Conservation (phyloP, 768 basidiomycete species). For the Cystobasidium onofrii region DNA sequence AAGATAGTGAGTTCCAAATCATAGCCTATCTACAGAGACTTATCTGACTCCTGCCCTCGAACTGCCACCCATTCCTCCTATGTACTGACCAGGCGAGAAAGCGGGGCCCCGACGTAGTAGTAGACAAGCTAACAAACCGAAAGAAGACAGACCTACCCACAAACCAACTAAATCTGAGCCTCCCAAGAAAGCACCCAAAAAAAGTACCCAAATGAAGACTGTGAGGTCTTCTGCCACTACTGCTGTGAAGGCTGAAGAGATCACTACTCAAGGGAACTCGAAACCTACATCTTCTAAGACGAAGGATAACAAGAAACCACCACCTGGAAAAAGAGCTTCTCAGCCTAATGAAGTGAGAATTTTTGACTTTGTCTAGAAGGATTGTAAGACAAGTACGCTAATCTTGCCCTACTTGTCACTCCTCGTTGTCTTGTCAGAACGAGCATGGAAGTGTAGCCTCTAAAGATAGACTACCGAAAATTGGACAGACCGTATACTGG, state of each 20-base stretch:
- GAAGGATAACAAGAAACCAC: neutral
- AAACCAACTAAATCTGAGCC: neutral
- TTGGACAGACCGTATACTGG: neutral
- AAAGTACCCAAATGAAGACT: neutral
- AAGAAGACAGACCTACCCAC: neutral
- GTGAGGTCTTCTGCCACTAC: neutral
- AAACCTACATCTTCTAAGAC: too few relatives aligned
- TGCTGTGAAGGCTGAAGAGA: too few relatives aligned
- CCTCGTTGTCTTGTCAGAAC: neutral
- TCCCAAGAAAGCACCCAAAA: neutral
- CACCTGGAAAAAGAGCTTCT: neutral
- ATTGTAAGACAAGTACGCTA: too few relatives aligned
- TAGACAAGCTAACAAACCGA: neutral
- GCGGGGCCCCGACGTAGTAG: neutral
- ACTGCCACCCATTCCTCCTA: too few relatives aligned
- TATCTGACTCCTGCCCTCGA: too few relatives aligned
- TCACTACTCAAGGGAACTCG: too few relatives aligned
- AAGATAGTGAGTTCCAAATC: too few relatives aligned
- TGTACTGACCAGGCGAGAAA: neutral
- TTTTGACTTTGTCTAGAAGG: too few relatives aligned
- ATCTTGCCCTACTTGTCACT: too few relatives aligned
- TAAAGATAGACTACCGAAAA: neutral
- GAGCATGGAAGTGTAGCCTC: slow-evolving; percentile 1
- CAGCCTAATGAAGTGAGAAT: neutral
- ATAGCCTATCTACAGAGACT: too few relatives aligned